A percentile compares a stretch with the other conserved stretches of the same genome.
Conservation (phyloP, 345 rosid species). For the Limnanthes douglasii region DNA sequence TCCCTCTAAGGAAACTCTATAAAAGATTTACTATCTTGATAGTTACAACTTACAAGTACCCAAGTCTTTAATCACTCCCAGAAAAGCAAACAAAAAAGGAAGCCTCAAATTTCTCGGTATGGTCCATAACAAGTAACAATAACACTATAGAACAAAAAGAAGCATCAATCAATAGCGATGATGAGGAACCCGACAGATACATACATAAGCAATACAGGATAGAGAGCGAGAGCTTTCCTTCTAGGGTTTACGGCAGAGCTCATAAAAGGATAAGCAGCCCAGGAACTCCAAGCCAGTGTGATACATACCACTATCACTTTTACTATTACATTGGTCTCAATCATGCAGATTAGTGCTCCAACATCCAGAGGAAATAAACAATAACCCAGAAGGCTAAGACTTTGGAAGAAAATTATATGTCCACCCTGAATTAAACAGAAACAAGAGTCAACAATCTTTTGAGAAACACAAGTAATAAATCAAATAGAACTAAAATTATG, state of each 20-base stretch:
- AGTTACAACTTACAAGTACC: too few species aligned
- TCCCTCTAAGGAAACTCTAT: too few species aligned
- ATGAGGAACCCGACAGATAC: conserved; percentile 93
- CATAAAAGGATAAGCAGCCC: conserved; percentile 81
- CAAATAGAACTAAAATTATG: not conserved
- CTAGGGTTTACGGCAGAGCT: conserved; percentile 54
- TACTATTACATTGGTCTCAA: conserved; percentile 39
- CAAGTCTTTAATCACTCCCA: too few species aligned
- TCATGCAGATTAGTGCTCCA: conserved; percentile 43
- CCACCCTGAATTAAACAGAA: conserved; percentile 41
- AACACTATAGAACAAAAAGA: too few species aligned
- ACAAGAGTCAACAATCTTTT: not conserved
- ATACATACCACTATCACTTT: conserved; percentile 36
- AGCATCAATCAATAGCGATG: conserved; percentile 71
- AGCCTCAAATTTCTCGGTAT: too few species aligned
- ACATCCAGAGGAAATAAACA: conserved; percentile 54
- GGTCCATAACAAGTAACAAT: too few species aligned
- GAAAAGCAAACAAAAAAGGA: too few species aligned
- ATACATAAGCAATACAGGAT: conserved; percentile 93
- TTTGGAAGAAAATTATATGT: conserved; percentile 57
- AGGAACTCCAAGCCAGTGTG: conserved; percentile 58
- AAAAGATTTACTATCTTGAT: too few species aligned
- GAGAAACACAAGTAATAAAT: not conserved
- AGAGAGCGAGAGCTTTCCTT: conserved; percentile 68
- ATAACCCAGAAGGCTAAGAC: conserved; percentile 44